A percentile compares a stretch with the other conserved stretches of the same genome.
Conservation (phyloP, 306 rosid genomes). For the Rosa chinensis region DNA sequence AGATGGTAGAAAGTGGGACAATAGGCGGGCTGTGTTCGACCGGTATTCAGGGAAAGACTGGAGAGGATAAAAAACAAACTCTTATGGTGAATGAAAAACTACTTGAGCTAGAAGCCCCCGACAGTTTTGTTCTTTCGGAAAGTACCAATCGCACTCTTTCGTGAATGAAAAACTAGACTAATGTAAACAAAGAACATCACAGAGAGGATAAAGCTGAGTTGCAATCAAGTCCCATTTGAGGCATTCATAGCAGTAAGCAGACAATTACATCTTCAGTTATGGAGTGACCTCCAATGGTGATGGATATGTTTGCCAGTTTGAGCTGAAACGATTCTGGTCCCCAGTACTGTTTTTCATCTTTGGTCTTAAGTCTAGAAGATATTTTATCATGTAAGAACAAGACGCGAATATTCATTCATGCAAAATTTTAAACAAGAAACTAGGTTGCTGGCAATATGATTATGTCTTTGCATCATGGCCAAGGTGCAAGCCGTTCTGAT, state of each 20-base stretch:
- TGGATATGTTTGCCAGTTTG: background rate
- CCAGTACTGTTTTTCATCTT: background rate
- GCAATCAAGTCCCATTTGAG: background rate
- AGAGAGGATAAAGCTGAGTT: background rate
- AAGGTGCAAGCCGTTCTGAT: slow-evolving; percentile 12
- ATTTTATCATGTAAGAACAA: background rate
- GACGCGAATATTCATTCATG: background rate
- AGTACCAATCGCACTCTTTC: background rate
- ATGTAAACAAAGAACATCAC: background rate
- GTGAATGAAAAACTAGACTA: background rate
- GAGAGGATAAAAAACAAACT: background rate
- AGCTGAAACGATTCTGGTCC: background rate
- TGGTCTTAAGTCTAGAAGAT: background rate
- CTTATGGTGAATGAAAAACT: background rate
- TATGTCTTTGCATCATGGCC: background rate
- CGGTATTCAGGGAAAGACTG: background rate
- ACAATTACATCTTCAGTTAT: background rate
- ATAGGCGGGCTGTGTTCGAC: background rate
- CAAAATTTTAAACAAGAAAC: background rate
- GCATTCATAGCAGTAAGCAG: background rate
- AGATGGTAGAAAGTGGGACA: background rate
- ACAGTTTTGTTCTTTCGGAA: background rate
- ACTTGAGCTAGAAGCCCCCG: background rate
- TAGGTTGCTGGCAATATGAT: background rate
- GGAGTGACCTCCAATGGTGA: background rate